Conservation (phyloP, 108 stramenopile genomes). For the Skeletonema grethae region DNA sequence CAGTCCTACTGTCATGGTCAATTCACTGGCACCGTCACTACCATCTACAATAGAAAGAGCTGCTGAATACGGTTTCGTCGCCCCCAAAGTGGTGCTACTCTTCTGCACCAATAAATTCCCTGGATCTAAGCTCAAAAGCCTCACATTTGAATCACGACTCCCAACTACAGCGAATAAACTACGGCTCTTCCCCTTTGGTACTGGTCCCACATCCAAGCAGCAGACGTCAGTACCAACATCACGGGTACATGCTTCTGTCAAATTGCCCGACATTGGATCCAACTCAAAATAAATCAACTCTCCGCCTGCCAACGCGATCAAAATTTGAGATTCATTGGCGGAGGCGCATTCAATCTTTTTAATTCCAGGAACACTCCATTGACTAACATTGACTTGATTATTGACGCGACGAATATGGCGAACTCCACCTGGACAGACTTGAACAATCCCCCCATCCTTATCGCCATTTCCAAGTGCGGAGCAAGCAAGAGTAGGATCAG, state of each 20-base stretch:
- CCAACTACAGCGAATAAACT: conserved; percentile 92
- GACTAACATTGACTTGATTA: conserved; percentile 60
- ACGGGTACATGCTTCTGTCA: conserved; percentile 76
- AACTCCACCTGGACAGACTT: conserved; percentile 92
- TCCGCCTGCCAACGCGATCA: conserved; percentile 92
- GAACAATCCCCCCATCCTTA: conserved; percentile 62
- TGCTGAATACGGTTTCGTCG: conserved; percentile 72
- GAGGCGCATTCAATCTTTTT: conserved; percentile 91
- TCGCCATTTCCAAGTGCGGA: conserved; percentile 82
- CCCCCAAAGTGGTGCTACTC: conserved; percentile 63
- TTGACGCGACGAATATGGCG: conserved; percentile 75
- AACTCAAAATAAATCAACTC: conserved; percentile 97
- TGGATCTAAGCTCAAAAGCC: conserved; percentile 89
- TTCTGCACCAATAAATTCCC: conserved; percentile 56
- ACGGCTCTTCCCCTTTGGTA: conserved; percentile 78
- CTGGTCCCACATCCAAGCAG: conserved; percentile 89
- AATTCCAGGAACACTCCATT: conserved; percentile 93
- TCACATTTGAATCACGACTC: conserved; percentile 87
- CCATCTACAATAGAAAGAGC: conserved; percentile 37
- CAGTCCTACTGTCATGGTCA: conserved; percentile 86
- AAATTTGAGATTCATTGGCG: conserved; percentile 90
- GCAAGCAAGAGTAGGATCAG: conserved; percentile 91
- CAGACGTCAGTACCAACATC: conserved; percentile 92
- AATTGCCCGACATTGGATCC: conserved; percentile 78
- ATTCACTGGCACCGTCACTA: conserved; percentile 45